Evolutionary conservation across 192 early-diverging fungal genomes (phyloP).

Genomic region (Mortierella hygrophila): DNA sequence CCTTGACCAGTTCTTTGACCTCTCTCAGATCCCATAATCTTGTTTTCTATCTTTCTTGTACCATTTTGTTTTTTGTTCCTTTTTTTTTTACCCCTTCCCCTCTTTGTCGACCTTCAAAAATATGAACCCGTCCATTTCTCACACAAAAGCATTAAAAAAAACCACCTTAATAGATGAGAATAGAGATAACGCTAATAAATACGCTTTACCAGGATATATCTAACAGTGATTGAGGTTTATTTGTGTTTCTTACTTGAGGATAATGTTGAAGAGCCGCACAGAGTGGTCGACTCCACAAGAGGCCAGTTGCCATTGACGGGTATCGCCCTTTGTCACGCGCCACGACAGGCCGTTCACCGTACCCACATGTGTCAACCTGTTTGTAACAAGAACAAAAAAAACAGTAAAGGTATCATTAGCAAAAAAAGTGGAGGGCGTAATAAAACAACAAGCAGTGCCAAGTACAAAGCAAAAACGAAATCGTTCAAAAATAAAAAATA

Average conservation of each 20-base stretch:
- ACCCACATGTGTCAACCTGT: conserved; percentile 65
- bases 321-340: conserved; percentile 58
- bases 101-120: not conserved
- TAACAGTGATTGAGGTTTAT: no score
- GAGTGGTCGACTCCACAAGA: conserved; percentile 81
- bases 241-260: conserved; percentile 18
- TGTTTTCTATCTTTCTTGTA: not conserved
- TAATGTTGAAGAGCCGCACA: conserved; percentile 74
- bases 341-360: conserved; percentile 75
- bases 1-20: conserved; percentile 50
- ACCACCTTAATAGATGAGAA: no score
- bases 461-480: no score
- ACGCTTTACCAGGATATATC: no score
- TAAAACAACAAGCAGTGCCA: not conserved
- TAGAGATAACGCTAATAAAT: no score
- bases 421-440: not conserved
- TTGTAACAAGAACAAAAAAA: not conserved
- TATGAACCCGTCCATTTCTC: not conserved
- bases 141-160: not conserved
- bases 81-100: not conserved
- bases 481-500: not conserved
- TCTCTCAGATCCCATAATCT: conserved; percentile 28
- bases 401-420: conserved; percentile 25
- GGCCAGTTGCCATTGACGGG: conserved; percentile 67
- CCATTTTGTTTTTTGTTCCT: not conserved